These are phyloP conservation scores for Inga laurina DNA, from an alignment of 306 rosid species.

Conservation along the genomic window DNA sequence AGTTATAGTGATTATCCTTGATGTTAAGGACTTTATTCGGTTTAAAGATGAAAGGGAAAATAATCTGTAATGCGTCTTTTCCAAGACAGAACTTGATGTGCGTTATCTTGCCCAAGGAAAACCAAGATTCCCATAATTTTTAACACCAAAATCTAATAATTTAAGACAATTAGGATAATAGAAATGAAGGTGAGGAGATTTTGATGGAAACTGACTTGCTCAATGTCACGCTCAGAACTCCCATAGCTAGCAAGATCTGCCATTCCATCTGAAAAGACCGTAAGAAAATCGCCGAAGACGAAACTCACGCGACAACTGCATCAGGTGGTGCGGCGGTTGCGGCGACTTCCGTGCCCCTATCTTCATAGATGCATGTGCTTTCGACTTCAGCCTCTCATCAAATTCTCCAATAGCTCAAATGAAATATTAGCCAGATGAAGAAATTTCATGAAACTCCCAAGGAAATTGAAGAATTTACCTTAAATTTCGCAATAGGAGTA, in stretches of 20 bases:
- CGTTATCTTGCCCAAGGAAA: neutral
- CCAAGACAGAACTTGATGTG: neutral
- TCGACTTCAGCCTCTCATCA: slow-evolving; percentile 58
- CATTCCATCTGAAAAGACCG: slow-evolving; percentile 68
- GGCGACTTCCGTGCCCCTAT: slow-evolving; percentile 45
- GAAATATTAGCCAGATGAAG: neutral
- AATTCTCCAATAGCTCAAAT: slow-evolving; percentile 29
- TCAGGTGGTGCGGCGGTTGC: slow-evolving; percentile 44
- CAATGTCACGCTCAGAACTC: slow-evolving; percentile 58
- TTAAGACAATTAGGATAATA: neutral
- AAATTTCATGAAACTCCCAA: neutral
- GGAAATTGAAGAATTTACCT: neutral
- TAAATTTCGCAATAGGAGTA: neutral
- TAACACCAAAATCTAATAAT: neutral
- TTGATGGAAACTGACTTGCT: slow-evolving; percentile 52
- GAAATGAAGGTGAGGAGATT: neutral
- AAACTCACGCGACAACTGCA: slow-evolving; percentile 54
- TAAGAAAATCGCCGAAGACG: slow-evolving; percentile 39
- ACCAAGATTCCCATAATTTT: neutral
- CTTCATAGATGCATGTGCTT: slow-evolving; percentile 64
- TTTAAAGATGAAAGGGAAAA: neutral
- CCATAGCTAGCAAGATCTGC: slow-evolving; percentile 63
- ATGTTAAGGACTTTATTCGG: neutral
- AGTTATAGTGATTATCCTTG: neutral
- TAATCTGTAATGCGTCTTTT: neutral